These are phyloP conservation scores for Orychophragmus violaceus DNA, from an alignment of 345 rosid genomes.

Conservation along the genomic window DNA sequence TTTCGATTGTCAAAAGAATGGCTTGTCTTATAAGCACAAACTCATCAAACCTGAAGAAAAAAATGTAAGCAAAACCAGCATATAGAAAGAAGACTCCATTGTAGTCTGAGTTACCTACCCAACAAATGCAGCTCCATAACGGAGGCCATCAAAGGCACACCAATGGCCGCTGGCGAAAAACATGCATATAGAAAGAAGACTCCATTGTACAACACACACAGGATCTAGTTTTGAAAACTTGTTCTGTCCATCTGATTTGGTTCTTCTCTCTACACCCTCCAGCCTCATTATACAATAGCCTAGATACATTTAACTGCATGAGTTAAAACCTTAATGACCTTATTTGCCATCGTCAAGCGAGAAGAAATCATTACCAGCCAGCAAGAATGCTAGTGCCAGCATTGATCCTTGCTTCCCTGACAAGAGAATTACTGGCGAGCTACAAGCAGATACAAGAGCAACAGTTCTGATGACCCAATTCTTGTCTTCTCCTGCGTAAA, in stretches of 20 bases:
- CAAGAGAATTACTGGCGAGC: conserved; percentile 64
- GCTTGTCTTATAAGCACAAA: conserved; percentile 85
- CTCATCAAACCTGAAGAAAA: conserved; percentile 82
- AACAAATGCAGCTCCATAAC: conserved; percentile 87
- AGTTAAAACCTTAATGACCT: conserved; percentile 9
- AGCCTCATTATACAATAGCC: conserved; percentile 81
- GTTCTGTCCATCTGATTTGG: conserved; percentile 20
- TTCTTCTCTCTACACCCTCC: conserved; percentile 40
- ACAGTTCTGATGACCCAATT: conserved; percentile 38
- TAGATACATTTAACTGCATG: conserved; percentile 23
- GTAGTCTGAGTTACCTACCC: conserved; percentile 54
- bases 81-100: background rate
- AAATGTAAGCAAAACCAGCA: conserved; percentile 7
- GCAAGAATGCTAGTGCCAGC: conserved; percentile 52
- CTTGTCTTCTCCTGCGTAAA: conserved; percentile 22
- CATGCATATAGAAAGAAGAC: conserved; percentile 66
- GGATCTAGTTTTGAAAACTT: conserved; percentile 37
- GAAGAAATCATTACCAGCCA: conserved; percentile 49
- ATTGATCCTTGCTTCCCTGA: conserved; percentile 85
- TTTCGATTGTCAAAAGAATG: conserved; percentile 74
- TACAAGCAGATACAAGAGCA: conserved; percentile 63
- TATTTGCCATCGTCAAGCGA: background rate
- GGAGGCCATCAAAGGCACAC: conserved; percentile 98
- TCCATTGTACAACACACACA: conserved; percentile 72
- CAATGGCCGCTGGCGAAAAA: conserved; percentile 94